Conservation (phyloP, 2,329 filamentous ascomycete genomes). For the Furcasterigmium sp. region DNA sequence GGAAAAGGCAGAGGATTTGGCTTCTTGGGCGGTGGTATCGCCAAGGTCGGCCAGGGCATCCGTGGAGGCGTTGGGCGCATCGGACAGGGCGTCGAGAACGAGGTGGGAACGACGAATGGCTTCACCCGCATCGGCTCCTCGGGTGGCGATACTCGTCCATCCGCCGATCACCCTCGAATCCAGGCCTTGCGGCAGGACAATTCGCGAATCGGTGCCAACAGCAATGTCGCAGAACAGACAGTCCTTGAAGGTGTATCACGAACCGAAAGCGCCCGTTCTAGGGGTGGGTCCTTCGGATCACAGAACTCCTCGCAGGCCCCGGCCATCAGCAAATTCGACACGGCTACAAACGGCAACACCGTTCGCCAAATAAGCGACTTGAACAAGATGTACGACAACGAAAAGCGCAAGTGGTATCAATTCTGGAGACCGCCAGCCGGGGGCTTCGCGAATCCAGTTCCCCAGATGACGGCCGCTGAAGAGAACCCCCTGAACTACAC, state of each 20-base stretch:
- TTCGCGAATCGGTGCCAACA: slow-evolving; percentile 3
- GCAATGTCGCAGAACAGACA: slow-evolving; percentile 5
- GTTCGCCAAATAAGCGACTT: slow-evolving; percentile 44
- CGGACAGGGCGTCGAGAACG: slow-evolving; percentile 43
- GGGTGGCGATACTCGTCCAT: not conserved
- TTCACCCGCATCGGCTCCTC: slow-evolving; percentile 33
- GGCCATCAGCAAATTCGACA: slow-evolving; percentile 24
- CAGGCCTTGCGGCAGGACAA: slow-evolving; percentile 27
- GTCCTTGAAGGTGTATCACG: slow-evolving; percentile 21
- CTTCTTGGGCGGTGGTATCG: slow-evolving; percentile 44
- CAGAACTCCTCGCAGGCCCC: slow-evolving; percentile 30
- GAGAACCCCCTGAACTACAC: slow-evolving; percentile 31
- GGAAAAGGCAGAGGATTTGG: slow-evolving; percentile 10
- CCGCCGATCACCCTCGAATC: slow-evolving; percentile 16
- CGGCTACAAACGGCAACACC: slow-evolving; percentile 38
- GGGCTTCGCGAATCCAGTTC: slow-evolving; percentile 56
- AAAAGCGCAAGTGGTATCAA: slow-evolving; percentile 50
- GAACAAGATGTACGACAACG: slow-evolving; percentile 42
- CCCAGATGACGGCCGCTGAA: slow-evolving; percentile 45
- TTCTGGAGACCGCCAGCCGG: slow-evolving; percentile 62
- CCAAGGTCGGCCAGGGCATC: slow-evolving; percentile 27
- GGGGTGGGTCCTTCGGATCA: slow-evolving; percentile 30
- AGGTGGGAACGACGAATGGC: slow-evolving; percentile 51
- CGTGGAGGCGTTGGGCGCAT: slow-evolving; percentile 34
- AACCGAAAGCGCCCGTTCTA: slow-evolving; percentile 26